Evolutionary conservation across 1,284 basidiomycete genomes (phyloP), one percentile per base, ranked within the genome.

Genomic region (Somion occarium): DNA sequence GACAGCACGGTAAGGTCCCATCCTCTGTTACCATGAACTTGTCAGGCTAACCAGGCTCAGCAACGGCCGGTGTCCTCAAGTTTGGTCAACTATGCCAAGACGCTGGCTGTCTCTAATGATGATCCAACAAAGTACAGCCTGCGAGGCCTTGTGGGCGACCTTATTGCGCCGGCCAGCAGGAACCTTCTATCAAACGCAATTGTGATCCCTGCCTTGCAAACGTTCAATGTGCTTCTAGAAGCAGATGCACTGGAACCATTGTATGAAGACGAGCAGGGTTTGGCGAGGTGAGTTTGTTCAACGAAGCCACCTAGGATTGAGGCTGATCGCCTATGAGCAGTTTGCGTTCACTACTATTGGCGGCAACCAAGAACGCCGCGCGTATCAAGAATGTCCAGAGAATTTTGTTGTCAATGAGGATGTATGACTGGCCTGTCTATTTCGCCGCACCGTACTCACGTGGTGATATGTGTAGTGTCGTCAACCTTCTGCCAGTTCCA

Each of bases 381-480:
- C 78, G 78, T 24, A 69, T 94, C 47, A 95, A 92, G 70, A 93
- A 80, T 56, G 72, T 91, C 13, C 86, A 88, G 58, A 72, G 93
- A 48, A 82, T 95, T 34, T 74, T 77, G 5, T 81, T 85, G 54
- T 82, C 83, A 1, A 89, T 93, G 87, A 88, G 84, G 69, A 79
- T 89, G 93, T 94, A 59, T 53, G 30, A 34, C 30, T 62, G 25
- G 43, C 18, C n/a, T 7, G 54, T 56, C 53, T 37, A 13, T 13
- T 46, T 11, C 38, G 15, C 5, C n/a, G n/a, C n/a, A 44, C 39
- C 5, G 26, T 38, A 27, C 44, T 38, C 18, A 27, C 5, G 7
- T 3, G 27, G 49, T 19, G 44, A 47, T n/a, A 42, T 52, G 53
- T 53, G 27, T 55, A 91, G 89, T 49, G 72, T 82, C 24, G 74